phyloP scores from a whole-genome alignment of 768 basidiomycete genomes.

The Vishniacozyma victoriae region DNA sequence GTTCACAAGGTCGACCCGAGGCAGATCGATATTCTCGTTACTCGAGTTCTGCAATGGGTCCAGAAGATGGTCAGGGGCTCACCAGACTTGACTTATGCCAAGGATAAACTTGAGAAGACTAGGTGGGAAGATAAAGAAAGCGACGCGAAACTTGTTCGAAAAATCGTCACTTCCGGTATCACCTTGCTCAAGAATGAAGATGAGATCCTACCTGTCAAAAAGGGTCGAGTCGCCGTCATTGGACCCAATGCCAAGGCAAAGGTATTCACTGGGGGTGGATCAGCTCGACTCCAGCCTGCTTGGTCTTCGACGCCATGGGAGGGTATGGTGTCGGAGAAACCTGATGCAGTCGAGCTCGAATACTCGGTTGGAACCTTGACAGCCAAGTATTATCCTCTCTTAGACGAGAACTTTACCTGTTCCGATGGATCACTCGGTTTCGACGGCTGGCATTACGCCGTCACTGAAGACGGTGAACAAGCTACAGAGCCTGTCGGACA shows the following conservation, averaged over 20 bases:
- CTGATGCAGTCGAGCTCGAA: constrained; percentile 52
- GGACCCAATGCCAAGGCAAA: constrained; percentile 56
- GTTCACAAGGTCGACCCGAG: constrained; percentile 51
- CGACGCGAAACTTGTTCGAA: constrained; percentile 58
- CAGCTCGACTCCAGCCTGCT: constrained; percentile 63
- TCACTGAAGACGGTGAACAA: constrained; percentile 53
- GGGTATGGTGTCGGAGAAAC: constrained; percentile 56
- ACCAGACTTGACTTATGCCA: constrained; percentile 59
- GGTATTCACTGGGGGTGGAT: constrained; percentile 59
- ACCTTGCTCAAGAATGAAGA: constrained; percentile 63
- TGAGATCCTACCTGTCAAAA: constrained; percentile 53
- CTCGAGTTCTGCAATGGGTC: constrained; percentile 60
- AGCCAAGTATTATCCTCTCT: constrained; percentile 63
- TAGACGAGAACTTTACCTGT: constrained; percentile 59
- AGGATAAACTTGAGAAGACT: constrained; percentile 13
- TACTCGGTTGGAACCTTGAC: constrained; percentile 59
- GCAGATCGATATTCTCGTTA: constrained; percentile 51
- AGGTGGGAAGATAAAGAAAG: constrained; percentile 39
- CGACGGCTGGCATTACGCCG: constrained; percentile 58
- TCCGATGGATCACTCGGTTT: constrained; percentile 57
- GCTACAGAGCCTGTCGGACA: constrained; percentile 48
- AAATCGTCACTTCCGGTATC: constrained; percentile 59
- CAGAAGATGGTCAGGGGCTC: constrained; percentile 61
- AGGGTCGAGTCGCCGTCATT: constrained; percentile 56
- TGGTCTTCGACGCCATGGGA: constrained; percentile 63